Percentiles rank a stretch among this genome's conserved stretches.
These are phyloP conservation scores for Naganishia sp. DNA, from an alignment of 1,284 basidiomycete genomes.

Conservation along the genomic window DNA sequence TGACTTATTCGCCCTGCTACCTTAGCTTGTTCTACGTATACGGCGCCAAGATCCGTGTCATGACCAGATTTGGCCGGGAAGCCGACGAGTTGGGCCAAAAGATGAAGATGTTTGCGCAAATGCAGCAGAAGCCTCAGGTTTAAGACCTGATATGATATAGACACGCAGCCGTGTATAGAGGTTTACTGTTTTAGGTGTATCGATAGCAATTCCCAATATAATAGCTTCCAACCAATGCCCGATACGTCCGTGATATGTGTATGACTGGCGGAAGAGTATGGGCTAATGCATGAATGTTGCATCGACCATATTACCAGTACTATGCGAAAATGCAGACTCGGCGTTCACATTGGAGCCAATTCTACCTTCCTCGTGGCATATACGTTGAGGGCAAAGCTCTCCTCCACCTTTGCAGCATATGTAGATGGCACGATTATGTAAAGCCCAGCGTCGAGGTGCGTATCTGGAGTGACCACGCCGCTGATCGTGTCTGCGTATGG, in stretches of 20 bases:
- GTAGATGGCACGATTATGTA: constrained; percentile 76
- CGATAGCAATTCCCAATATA: background rate
- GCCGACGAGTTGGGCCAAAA: constrained; percentile 38
- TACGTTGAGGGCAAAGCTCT: constrained; percentile 64
- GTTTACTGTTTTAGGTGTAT: constrained; percentile 1
- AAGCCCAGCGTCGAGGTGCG: constrained; percentile 61
- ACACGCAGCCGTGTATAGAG: constrained; percentile 6
- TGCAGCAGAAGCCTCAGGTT: constrained; percentile 19
- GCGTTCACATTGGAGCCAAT: constrained; percentile 6
- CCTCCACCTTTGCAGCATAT: constrained; percentile 63
- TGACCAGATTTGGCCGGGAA: constrained; percentile 36
- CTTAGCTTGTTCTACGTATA: constrained; percentile 38
- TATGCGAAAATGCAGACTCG: no score
- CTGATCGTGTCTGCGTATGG: constrained; percentile 71
- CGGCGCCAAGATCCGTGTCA: constrained; percentile 34
- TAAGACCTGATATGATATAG: background rate
- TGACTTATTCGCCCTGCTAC: background rate
- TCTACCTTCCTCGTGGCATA: constrained; percentile 42
- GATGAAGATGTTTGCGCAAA: constrained; percentile 32
- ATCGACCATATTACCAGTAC: no score
- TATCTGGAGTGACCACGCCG: constrained; percentile 66
- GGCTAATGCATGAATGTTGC: constrained; percentile 1
- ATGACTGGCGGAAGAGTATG: background rate
- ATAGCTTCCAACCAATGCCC: no score
- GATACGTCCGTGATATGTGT: no score